Evolutionary conservation across 768 basidiomycete species (phyloP).

Genomic region (Stropharia rugosoannulata): DNA sequence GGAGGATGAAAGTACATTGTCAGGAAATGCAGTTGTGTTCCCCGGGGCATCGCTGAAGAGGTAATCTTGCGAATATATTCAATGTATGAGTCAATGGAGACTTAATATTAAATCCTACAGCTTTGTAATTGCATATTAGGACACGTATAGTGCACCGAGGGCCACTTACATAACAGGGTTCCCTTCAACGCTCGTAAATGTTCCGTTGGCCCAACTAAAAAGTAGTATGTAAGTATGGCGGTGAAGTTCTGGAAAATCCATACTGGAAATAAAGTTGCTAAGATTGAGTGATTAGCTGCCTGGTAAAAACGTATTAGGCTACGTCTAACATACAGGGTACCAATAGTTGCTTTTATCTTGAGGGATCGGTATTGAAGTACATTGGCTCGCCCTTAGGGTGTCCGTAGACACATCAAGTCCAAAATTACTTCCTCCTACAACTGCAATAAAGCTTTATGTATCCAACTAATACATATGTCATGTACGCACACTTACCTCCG

Average conservation of each 20-base stretch:
- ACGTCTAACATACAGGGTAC: slow-evolving; percentile 17
- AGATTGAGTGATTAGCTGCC: not conserved
- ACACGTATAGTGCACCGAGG: not conserved
- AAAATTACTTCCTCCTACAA: slow-evolving; percentile 39
- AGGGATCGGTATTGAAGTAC: slow-evolving; percentile 35
- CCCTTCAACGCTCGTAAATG: slow-evolving; percentile 34
- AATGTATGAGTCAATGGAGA: not conserved
- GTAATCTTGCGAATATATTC: slow-evolving; percentile 25
- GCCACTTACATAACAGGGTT: slow-evolving; percentile 32
- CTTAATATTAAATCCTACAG: not conserved
- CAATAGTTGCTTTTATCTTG: slow-evolving; percentile 39
- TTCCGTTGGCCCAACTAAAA: slow-evolving; percentile 34
- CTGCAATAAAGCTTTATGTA: slow-evolving; percentile 14
- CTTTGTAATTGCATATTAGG: not conserved
- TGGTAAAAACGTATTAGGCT: not conserved
- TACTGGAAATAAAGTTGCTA: slow-evolving; percentile 32
- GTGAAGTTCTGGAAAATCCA: not conserved
- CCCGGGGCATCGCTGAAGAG: slow-evolving; percentile 32
- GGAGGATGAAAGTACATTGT: slow-evolving; percentile 25
- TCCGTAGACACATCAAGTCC: slow-evolving; percentile 27
- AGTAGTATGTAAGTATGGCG: not conserved
- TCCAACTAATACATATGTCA: not conserved
- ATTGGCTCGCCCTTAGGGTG: slow-evolving; percentile 30
- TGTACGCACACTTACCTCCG: slow-evolving; percentile 17
- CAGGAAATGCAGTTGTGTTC: slow-evolving; percentile 36